These are phyloP conservation scores for Domatiomyces catenatus DNA, from an alignment of 2,329 filamentous ascomycete genomes.

Conservation along the genomic window DNA sequence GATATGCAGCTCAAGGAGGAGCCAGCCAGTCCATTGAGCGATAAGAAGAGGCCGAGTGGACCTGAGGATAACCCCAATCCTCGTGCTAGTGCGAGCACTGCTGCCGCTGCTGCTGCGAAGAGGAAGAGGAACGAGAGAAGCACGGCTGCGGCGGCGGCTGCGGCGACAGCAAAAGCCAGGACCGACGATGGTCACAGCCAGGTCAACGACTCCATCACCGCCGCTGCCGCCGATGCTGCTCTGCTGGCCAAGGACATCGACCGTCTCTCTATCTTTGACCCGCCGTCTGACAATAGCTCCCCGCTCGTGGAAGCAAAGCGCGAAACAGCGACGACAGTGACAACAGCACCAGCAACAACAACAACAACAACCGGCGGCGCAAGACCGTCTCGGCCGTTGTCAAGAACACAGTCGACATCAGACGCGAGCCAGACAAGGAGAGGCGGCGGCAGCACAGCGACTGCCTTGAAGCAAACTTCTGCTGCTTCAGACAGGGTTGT, in stretches of 20 bases:
- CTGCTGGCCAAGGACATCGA: conserved; percentile 10
- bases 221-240: background rate
- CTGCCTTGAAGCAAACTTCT: conserved; percentile 10
- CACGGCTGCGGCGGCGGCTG: no score
- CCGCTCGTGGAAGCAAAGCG: conserved; percentile 7
- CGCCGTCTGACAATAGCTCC: conserved; percentile 1
- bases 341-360: conserved; percentile 5
- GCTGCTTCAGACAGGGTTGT: conserved; percentile 10
- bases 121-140: conserved; percentile 6
- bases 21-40: conserved; percentile 11
- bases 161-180: no score
- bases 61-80: background rate
- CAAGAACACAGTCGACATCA: background rate
- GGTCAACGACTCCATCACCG: background rate
- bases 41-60: conserved; percentile 21
- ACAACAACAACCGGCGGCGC: background rate
- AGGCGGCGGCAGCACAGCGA: conserved; percentile 23
- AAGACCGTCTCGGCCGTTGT: background rate
- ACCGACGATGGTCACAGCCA: background rate
- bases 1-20: conserved; percentile 8
- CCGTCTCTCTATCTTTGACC: conserved; percentile 15
- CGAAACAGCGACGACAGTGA: background rate
- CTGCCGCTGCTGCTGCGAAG: conserved; percentile 7
- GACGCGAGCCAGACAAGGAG: conserved; percentile 24
- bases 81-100: background rate